Evolutionary conservation across 2,329 filamentous ascomycete genomes (phyloP), one percentile per base, ranked within the genome.

Genomic region (Cladosporium cucumerinum): DNA sequence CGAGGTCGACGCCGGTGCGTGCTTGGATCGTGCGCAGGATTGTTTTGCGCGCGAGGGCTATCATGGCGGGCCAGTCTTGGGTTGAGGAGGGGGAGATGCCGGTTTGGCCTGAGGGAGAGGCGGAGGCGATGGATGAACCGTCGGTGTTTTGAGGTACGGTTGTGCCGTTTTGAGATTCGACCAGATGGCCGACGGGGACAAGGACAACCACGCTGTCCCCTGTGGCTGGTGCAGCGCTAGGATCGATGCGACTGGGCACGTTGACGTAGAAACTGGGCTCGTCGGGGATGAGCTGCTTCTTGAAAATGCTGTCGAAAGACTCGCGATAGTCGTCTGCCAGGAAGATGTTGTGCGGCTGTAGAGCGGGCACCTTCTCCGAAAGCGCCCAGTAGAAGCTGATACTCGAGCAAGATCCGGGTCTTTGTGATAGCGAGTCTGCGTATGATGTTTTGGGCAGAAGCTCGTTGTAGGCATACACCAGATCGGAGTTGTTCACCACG

Each of bases 331-430:
- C 82, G 69, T 91, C 86, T 2, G 89, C 89, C 7, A 92, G 84
- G 79, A 93, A 93, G 71, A 92, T 90, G 74, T 92, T 93, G 78
- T 93, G 90, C 0, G 87, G 85, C 21, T 83, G 80, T 2, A 93
- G 82, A 74, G 89, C 84, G 0, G 86, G 84, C 1, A 92, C 78
- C 60, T 82, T 81, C 59, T 81, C 79, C 65, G 85, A 81, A 23
- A 91, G 81, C 2, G 85, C 84, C 89, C 89, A 93, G 80, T 91
- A 92, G 77, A 92, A 92, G 5, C 87, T 90, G 69, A 92, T 89
- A 65, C 87, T 89, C 68, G 86, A 89, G 77, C 89, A 92, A 0
- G 87, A 90, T 1, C 86, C 83, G 14, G 84, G 79, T 5, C 84
- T 79, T 65, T 82, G 81, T 63, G 75, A 72, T 34, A 85, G 77